phyloP scores from a whole-genome alignment of 495 filamentous ascomycete species.

The Umbilicaria muhlenbergii region DNA sequence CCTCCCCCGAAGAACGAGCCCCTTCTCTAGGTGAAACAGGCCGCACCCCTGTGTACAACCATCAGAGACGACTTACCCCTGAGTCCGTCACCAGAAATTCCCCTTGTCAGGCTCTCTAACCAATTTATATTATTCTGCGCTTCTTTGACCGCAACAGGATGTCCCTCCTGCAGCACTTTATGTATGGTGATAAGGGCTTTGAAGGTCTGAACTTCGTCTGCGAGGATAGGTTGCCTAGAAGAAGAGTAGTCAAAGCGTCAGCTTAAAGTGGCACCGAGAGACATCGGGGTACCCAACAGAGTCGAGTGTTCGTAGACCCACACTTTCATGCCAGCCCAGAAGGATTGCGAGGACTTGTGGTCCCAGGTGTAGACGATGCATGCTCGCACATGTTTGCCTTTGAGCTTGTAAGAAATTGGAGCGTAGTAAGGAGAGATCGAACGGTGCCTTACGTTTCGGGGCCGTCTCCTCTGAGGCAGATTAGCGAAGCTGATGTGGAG shows the following conservation, averaged over 20 bases:
- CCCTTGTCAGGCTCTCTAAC: conserved; percentile 84
- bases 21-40: neutral
- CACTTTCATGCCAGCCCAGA: conserved; percentile 99
- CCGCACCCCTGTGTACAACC: neutral
- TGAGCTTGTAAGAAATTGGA: conserved; percentile 9
- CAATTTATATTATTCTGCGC: conserved; percentile 78
- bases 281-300: neutral
- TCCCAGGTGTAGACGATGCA: conserved; percentile 99
- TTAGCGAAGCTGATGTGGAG: conserved; percentile 7
- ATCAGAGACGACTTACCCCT: conserved; percentile 35
- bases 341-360: conserved; percentile 89
- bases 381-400: conserved; percentile 90
- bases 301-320: conserved; percentile 25
- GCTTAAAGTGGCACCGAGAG: neutral
- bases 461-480: conserved; percentile 64
- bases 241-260: neutral
- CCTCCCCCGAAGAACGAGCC: neutral
- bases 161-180: conserved; percentile 93
- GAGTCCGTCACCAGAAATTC: conserved; percentile 70
- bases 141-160: conserved; percentile 72
- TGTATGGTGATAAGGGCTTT: conserved; percentile 87
- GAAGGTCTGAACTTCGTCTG: conserved; percentile 90
- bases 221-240: conserved; percentile 75
- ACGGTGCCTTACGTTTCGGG: conserved; percentile 59
- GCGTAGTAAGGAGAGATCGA: neutral